These are phyloP conservation scores for Phlegmacium glaucopus DNA, from an alignment of 768 basidiomycete species.

Conservation along the genomic window DNA sequence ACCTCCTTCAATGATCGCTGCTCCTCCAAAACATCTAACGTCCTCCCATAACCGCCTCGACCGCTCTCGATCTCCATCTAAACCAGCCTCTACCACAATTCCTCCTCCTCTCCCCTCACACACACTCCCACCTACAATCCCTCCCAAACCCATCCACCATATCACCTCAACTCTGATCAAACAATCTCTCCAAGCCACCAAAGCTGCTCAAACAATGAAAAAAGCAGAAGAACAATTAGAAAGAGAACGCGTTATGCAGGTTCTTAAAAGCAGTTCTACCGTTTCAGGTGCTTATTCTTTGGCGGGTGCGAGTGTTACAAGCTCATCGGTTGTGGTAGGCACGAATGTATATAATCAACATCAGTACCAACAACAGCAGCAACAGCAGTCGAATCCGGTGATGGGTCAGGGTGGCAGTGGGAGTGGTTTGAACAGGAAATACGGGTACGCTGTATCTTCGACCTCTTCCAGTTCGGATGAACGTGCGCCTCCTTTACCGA, in stretches of 20 bases:
- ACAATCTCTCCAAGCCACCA: constrained; percentile 71
- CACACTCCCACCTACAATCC: constrained; percentile 18
- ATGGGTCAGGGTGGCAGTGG: constrained; percentile 6
- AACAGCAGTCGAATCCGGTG: constrained; percentile 1
- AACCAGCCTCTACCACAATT: constrained; percentile 7
- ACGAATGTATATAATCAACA: constrained; percentile 25
- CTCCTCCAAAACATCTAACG: constrained; percentile 38
- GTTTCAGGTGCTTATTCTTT: constrained; percentile 30
- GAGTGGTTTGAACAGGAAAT: too few species aligned
- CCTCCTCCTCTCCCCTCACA: constrained; percentile 10
- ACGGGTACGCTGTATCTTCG: constrained; percentile 8
- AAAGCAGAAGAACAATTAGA: constrained; percentile 65
- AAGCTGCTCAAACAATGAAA: constrained; percentile 67
- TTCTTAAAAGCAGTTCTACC: constrained; percentile 60
- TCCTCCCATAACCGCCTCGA: constrained; percentile 8
- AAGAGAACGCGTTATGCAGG: constrained; percentile 65
- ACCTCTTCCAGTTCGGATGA: constrained; percentile 15
- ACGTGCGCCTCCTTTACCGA: constrained; percentile 29
- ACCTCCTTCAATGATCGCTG: constrained; percentile 12
- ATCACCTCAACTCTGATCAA: constrained; percentile 64
- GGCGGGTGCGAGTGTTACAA: constrained; percentile 25
- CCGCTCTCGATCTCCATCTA: constrained; percentile 11
- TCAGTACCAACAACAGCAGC: constrained; percentile 3
- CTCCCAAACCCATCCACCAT: constrained; percentile 42
- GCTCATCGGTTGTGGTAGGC: constrained; percentile 34